Evolutionary conservation across 164 flowering plant genomes (phyloP), one percentile per base, ranked within the genome.

Genomic region (Aristolochia californica): DNA sequence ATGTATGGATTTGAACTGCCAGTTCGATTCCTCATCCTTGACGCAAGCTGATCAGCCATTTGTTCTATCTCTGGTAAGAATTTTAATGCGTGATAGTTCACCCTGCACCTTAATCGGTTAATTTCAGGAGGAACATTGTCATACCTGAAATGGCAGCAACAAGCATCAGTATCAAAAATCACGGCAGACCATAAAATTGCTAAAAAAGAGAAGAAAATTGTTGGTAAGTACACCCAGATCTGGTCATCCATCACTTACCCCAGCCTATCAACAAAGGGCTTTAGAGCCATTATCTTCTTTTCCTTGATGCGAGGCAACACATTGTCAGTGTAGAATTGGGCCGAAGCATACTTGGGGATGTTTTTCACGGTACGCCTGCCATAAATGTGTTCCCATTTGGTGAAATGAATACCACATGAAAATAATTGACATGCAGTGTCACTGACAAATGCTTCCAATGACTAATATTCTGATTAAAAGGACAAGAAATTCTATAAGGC

Each of bases 261-360:
- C 63, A 93, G 84, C 47, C 97, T 78, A 65, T 89, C 99, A 65
- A 93, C 99, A 87, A 93, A 93, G 64, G 99, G 97, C 66, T 90
- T 94, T 47, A 94, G 74, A 58, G 99, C 84, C 99, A 94, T 94
- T 70, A 89, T 90, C 80, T 86, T 94, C 86, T 94, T 94, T 78
- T 90, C 99, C 80, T 84, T 94, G 62, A 94, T 68, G 17, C 99
- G 87, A 56, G 99, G 99, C 45, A 94, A 71, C 48, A 90, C 97
- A 78, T 94, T 94, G 70, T 94, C 97, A 66, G 90, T 87, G 75
- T 87, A 94, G 70, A 94, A 94, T 34, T 94, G 83, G 18, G 99
- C 97, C 16, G 99, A 78, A 51, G 97, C 99, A 75, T 94, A 94
- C 65, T 94, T 94, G 13, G 99, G 99, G 67, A 94, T 90, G 75